Percentiles rank a stretch among this genome's conserved stretches.
Evolutionary conservation across 2,329 filamentous ascomycete species (phyloP).

Genomic region (Paraphaeosphaeria minitans): DNA sequence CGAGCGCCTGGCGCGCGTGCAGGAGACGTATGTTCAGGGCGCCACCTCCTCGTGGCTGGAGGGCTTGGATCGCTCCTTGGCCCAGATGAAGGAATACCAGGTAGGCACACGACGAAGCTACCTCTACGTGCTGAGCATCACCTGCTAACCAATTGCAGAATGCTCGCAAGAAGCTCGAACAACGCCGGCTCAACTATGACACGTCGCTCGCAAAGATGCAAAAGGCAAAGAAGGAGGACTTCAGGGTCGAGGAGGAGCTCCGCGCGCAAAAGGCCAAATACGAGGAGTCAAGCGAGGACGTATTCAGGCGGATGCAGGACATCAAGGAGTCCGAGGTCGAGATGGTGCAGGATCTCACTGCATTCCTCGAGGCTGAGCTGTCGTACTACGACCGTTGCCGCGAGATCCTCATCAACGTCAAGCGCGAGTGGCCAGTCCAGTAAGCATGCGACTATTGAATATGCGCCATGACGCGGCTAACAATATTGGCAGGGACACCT

Average conservation of each 20-base stretch:
- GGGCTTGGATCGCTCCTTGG: constrained; percentile 83
- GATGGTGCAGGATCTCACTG: constrained; percentile 76
- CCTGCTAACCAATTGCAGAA: constrained; percentile 54
- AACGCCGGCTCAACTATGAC: constrained; percentile 85
- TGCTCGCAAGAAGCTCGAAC: constrained; percentile 93
- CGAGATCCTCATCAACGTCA: constrained; percentile 76
- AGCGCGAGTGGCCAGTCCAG: constrained; percentile 71
- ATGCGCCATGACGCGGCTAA: constrained; percentile 21
- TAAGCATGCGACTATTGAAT: constrained; percentile 41
- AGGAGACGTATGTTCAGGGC: constrained; percentile 80
- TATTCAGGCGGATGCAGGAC: constrained; percentile 90
- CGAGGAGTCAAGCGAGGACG: constrained; percentile 92
- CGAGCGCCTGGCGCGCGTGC: constrained; percentile 82
- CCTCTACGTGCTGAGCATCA: background rate
- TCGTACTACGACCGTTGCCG: constrained; percentile 89
- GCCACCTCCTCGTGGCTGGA: constrained; percentile 87
- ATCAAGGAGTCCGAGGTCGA: constrained; percentile 92
- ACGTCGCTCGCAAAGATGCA: constrained; percentile 88
- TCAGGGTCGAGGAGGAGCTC: constrained; percentile 89
- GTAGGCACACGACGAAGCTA: constrained; percentile 54
- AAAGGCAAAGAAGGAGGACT: constrained; percentile 92
- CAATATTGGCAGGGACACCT: constrained; percentile 30
- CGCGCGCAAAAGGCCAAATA: constrained; percentile 92
- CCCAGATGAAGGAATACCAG: constrained; percentile 98
- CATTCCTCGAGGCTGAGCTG: constrained; percentile 86